phyloP scores from a whole-genome alignment of 805 yeast genomes.

The Wickerhamiella vanderwaltii region DNA sequence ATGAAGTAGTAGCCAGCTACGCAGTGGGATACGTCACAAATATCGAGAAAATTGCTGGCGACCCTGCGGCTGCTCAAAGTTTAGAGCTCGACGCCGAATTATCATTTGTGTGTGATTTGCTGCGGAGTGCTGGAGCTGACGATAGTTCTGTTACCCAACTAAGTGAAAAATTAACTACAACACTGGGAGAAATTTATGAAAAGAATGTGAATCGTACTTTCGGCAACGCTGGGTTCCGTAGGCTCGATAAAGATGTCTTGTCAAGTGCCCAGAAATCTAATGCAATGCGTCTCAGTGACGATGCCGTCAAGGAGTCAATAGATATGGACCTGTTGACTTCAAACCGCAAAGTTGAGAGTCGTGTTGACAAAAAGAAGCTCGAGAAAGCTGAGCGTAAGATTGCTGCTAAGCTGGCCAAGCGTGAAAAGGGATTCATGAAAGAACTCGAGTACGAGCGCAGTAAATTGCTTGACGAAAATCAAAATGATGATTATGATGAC shows the following conservation, averaged over 20 bases:
- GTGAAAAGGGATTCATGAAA: slow-evolving; percentile 29
- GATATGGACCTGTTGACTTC: slow-evolving; percentile 69
- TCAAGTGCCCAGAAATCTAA: slow-evolving; percentile 57
- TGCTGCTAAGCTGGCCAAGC: slow-evolving; percentile 92
- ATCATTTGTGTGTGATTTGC: slow-evolving; percentile 47
- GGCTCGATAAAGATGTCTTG: slow-evolving; percentile 54
- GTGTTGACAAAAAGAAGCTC: slow-evolving; percentile 91
- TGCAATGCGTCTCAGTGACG: slow-evolving; percentile 29
- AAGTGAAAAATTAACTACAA: slow-evolving; percentile 37
- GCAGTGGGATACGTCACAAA: slow-evolving; percentile 83
- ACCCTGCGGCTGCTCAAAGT: slow-evolving; percentile 66
- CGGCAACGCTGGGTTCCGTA: slow-evolving; percentile 78
- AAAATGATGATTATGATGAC: slow-evolving; percentile 72
- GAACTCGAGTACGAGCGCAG: slow-evolving; percentile 54
- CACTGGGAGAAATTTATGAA: slow-evolving; percentile 39
- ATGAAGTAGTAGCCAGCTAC: slow-evolving; percentile 78
- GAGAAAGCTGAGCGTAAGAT: slow-evolving; percentile 96
- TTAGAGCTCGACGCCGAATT: slow-evolving; percentile 59
- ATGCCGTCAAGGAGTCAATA: slow-evolving; percentile 30
- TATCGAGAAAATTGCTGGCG: slow-evolving; percentile 63
- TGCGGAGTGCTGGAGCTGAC: slow-evolving; percentile 77
- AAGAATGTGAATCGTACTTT: slow-evolving; percentile 30
- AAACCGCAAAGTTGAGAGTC: slow-evolving; percentile 81
- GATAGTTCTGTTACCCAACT: slow-evolving; percentile 41
- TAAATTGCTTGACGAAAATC: slow-evolving; percentile 55